Percentiles rank a stretch among this genome's conserved stretches.
Conservation (phyloP, 257 asterid genomes). For the Scutellaria baicalensis region DNA sequence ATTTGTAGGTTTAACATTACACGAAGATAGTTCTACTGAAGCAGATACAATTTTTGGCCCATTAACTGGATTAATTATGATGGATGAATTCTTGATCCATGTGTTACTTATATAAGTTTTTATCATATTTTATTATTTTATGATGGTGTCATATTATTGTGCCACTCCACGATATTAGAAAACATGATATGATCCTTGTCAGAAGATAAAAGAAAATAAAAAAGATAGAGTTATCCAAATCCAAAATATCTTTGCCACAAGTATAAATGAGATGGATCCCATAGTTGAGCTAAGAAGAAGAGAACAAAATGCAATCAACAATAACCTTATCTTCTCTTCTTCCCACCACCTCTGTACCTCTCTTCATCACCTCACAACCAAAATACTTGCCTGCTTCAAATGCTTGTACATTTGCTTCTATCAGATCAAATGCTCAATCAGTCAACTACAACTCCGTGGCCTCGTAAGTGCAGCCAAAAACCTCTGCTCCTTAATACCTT, state of each 20-base stretch:
- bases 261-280: slow-evolving; percentile 13
- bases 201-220: background rate
- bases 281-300: background rate
- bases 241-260: slow-evolving; percentile 8
- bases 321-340: slow-evolving; percentile 6
- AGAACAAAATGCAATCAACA: slow-evolving; percentile 30
- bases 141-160: no score
- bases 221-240: slow-evolving; percentile 7
- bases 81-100: no score
- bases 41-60: no score
- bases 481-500: background rate
- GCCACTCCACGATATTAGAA: no score
- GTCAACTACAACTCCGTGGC: slow-evolving; percentile 31
- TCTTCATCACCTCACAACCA: slow-evolving; percentile 16
- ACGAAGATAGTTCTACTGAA: no score
- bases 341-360: background rate
- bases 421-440: slow-evolving; percentile 15
- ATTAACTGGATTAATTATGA: no score
- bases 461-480: slow-evolving; percentile 22
- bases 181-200: no score
- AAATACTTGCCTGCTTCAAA: background rate
- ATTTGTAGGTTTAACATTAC: no score
- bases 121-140: no score
- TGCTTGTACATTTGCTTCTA: slow-evolving; percentile 13
- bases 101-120: no score